A percentile compares a stretch with the other conserved stretches of the same genome.
These are phyloP conservation scores for Trichoderma breve DNA, from an alignment of 2,329 filamentous ascomycete genomes.

Conservation along the genomic window DNA sequence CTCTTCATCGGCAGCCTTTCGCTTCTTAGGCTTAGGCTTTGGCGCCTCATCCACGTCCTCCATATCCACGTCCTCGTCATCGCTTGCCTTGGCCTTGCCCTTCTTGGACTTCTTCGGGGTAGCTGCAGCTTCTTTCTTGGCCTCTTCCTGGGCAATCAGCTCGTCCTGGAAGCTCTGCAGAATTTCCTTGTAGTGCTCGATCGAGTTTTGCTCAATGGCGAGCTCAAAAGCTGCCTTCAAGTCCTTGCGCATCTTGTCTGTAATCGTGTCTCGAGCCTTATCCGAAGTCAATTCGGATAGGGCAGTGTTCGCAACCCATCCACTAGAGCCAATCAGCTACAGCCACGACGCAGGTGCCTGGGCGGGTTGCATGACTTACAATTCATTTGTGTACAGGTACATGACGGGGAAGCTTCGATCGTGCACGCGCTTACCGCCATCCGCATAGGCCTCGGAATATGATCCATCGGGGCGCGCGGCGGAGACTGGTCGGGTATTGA, in stretches of 20 bases:
- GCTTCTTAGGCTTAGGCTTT: slow-evolving; percentile 73
- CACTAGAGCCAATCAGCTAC: slow-evolving; percentile 51
- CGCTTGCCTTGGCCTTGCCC: slow-evolving; percentile 48
- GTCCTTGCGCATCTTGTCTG: slow-evolving; percentile 77
- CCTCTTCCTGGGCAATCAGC: slow-evolving; percentile 54
- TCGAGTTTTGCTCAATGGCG: slow-evolving; percentile 72
- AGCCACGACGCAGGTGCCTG: background rate
- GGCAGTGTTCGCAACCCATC: slow-evolving; percentile 85
- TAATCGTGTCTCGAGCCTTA: slow-evolving; percentile 65
- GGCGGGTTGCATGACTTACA: slow-evolving; percentile 62
- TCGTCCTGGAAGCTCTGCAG: slow-evolving; percentile 69
- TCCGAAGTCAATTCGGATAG: slow-evolving; percentile 74
- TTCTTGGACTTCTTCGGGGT: slow-evolving; percentile 44
- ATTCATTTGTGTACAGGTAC: slow-evolving; percentile 94
- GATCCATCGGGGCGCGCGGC: slow-evolving; percentile 79
- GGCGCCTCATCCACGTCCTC: slow-evolving; percentile 56
- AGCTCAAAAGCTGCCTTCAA: slow-evolving; percentile 77
- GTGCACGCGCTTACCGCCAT: slow-evolving; percentile 79
- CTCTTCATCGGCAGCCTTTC: slow-evolving; percentile 80
- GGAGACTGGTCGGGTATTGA: slow-evolving; percentile 78
- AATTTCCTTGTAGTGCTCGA: slow-evolving; percentile 81
- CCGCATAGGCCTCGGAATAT: slow-evolving; percentile 81
- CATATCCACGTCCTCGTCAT: slow-evolving; percentile 61
- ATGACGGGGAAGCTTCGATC: slow-evolving; percentile 92
- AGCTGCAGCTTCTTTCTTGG: slow-evolving; percentile 42